These are phyloP conservation scores for Terfezia claveryi DNA, from an alignment of 495 filamentous ascomycete genomes.

Conservation along the genomic window DNA sequence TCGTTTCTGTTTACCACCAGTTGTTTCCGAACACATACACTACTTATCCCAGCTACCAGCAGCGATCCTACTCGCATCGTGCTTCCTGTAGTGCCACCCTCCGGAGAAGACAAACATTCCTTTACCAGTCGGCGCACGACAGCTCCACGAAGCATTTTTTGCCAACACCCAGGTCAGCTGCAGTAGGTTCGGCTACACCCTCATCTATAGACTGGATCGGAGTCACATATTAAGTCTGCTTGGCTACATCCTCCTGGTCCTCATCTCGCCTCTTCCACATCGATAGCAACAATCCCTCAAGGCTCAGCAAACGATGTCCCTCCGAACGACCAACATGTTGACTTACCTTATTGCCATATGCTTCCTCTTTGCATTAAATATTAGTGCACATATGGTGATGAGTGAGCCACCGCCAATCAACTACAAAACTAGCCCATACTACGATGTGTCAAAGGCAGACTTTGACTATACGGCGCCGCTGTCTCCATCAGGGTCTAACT, in stretches of 20 bases:
- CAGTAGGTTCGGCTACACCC: background rate
- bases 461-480: constrained; percentile 34
- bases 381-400: constrained; percentile 39
- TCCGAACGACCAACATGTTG: background rate
- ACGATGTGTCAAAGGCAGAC: constrained; percentile 19
- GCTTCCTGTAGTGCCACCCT: background rate
- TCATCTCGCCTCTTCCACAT: background rate
- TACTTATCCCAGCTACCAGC: background rate
- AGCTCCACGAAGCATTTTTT: background rate
- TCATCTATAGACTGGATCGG: background rate
- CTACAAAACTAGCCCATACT: constrained; percentile 14
- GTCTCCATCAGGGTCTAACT: constrained; percentile 26
- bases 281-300: background rate
- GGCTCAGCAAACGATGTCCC: background rate
- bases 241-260: background rate
- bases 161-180: background rate
- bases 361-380: constrained; percentile 22
- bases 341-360: constrained; percentile 9
- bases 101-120: background rate
- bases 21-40: background rate
- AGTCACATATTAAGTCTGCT: background rate
- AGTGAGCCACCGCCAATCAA: constrained; percentile 18
- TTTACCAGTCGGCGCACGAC: background rate
- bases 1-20: background rate
- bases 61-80: background rate